phyloP scores from a whole-genome alignment of 164 flowering plant genomes.

The Sedum album region DNA sequence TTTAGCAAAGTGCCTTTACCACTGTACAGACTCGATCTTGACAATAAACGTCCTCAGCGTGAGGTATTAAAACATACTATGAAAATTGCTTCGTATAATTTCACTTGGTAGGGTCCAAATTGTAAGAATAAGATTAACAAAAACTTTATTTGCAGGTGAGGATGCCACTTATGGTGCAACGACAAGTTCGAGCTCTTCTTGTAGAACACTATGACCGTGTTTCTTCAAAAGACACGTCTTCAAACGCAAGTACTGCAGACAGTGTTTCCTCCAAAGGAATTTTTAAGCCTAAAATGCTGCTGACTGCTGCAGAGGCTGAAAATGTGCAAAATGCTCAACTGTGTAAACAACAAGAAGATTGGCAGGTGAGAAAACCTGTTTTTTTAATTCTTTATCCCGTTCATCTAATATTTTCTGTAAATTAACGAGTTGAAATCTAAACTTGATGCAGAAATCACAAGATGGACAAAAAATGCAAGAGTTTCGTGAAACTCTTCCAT shows the following conservation, averaged over 20 bases:
- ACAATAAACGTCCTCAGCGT: neutral
- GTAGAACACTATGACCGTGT: neutral
- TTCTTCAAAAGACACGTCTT: neutral
- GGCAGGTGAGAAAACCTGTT: neutral
- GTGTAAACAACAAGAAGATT: neutral
- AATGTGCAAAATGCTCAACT: neutral
- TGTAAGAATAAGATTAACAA: neutral
- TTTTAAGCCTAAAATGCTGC: neutral
- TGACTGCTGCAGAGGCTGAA: neutral
- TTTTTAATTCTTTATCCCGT: neutral
- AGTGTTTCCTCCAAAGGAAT: neutral
- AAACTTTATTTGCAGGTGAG: neutral
- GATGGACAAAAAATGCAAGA: constrained; percentile 5
- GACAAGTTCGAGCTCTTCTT: constrained; percentile 1
- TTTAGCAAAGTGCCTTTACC: constrained; percentile 7
- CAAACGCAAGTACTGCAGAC: neutral
- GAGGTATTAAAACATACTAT: neutral
- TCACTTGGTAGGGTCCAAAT: neutral
- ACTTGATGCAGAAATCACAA: neutral
- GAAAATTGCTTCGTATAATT: neutral
- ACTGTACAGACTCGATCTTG: neutral
- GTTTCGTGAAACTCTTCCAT: constrained; percentile 1
- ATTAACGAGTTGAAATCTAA: neutral
- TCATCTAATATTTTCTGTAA: neutral
- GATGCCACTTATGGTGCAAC: constrained; percentile 2